These are phyloP conservation scores for Fomitopsis pinicola DNA, from an alignment of 1,284 basidiomycete species.

Conservation along the genomic window DNA sequence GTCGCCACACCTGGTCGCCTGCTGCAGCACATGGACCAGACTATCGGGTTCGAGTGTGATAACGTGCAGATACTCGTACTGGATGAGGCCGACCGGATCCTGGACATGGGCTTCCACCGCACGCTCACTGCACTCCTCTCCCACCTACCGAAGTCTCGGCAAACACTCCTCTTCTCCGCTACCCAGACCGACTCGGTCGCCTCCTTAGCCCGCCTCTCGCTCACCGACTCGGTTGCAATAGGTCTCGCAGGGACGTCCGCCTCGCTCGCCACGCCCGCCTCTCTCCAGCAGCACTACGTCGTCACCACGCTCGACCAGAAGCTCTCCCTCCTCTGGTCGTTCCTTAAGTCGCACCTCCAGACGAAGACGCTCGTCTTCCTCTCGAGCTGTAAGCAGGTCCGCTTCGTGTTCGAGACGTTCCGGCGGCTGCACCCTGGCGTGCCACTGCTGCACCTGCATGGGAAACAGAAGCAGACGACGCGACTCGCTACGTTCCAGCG, in stretches of 20 bases:
- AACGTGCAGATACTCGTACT: constrained; percentile 93
- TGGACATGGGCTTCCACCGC: constrained; percentile 94
- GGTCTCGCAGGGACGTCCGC: constrained; percentile 50
- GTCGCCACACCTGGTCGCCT: constrained; percentile 95
- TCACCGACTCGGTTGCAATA: constrained; percentile 81
- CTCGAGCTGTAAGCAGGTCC: constrained; percentile 94
- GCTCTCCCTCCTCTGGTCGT: constrained; percentile 90
- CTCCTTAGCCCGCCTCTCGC: constrained; percentile 87
- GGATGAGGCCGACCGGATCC: constrained; percentile 94
- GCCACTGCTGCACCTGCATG: constrained; percentile 89
- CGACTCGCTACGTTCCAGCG: constrained; percentile 80
- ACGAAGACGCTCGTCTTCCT: constrained; percentile 93
- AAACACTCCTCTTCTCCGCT: constrained; percentile 95
- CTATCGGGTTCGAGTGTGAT: constrained; percentile 89
- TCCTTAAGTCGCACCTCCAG: constrained; percentile 93
- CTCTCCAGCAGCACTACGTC: constrained; percentile 90
- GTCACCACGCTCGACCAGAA: constrained; percentile 84
- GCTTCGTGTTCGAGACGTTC: constrained; percentile 96
- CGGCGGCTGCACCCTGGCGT: constrained; percentile 93
- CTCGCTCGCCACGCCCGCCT: constrained; percentile 51
- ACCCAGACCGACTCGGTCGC: constrained; percentile 92
- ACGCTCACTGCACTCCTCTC: constrained; percentile 88
- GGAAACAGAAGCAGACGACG: constrained; percentile 94
- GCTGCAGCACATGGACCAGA: constrained; percentile 98
- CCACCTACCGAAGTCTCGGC: constrained; percentile 82